phyloP scores from a whole-genome alignment of 148 eudicot genomes.

The Vaccinium corymbosum region DNA sequence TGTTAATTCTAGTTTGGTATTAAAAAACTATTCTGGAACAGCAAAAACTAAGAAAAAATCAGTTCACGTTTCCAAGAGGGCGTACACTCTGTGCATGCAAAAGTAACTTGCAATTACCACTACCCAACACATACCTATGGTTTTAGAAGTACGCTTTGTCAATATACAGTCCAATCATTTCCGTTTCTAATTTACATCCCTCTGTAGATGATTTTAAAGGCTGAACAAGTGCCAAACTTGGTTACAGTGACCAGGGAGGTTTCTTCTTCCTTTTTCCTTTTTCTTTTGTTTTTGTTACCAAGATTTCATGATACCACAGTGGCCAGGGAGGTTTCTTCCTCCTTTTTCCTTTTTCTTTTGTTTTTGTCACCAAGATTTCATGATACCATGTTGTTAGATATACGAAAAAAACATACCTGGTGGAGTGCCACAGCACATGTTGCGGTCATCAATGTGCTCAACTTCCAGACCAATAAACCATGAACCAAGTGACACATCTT shows the following conservation, averaged over 20 bases:
- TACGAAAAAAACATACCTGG: constrained; percentile 49
- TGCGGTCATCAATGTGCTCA: constrained; percentile 85
- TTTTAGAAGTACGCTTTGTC: neutral
- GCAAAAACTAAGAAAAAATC: too few species aligned
- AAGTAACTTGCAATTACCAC: neutral
- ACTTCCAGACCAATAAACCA: constrained; percentile 97
- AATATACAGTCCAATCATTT: neutral
- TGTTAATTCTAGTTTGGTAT: neutral
- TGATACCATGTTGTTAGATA: neutral
- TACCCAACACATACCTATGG: neutral
- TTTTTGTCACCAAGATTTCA: neutral
- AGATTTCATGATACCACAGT: neutral
- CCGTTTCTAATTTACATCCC: neutral
- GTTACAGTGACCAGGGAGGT: neutral
- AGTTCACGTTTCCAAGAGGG: too few species aligned
- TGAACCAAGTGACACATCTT: constrained; percentile 90
- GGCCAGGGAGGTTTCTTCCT: neutral
- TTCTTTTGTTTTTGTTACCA: neutral
- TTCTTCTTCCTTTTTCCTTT: too few species aligned
- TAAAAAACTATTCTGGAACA: too few species aligned
- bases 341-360: neutral
- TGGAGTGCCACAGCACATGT: constrained; percentile 95
- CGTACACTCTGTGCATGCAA: neutral
- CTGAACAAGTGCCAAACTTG: neutral
- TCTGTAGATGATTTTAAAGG: neutral